phyloP scores from a whole-genome alignment of 768 basidiomycete species.

The Tricholoma flavovirens region DNA sequence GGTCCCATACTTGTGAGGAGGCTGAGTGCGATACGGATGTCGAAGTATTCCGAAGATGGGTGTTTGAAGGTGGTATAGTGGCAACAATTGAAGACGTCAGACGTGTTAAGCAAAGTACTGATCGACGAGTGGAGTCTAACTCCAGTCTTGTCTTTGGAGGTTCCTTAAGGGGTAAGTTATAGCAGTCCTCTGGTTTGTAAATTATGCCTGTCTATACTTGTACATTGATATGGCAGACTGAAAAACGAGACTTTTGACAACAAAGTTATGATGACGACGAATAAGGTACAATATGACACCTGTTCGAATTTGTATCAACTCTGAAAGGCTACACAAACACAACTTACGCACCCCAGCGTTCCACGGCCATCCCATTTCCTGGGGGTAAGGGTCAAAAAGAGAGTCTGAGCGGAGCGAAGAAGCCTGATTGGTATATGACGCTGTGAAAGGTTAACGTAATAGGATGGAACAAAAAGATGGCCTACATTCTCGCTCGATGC shows the following conservation, averaged over 20 bases:
- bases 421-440: constrained; percentile 53
- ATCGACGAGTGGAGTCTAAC: constrained; percentile 22
- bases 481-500: constrained; percentile 73
- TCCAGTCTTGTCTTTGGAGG: constrained; percentile 31
- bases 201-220: neutral
- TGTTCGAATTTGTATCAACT: constrained; percentile 18
- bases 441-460: constrained; percentile 29
- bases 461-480: neutral
- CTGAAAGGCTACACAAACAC: neutral
- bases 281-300: constrained; percentile 61
- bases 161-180: constrained; percentile 18
- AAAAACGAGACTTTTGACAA: neutral
- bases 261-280: constrained; percentile 16
- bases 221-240: neutral
- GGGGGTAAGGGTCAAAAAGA: constrained; percentile 58
- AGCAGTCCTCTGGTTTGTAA: constrained; percentile 2
- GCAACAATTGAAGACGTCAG: constrained; percentile 32
- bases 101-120: constrained; percentile 19
- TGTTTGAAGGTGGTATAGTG: constrained; percentile 38
- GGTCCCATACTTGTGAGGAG: constrained; percentile 36
- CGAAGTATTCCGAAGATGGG: constrained; percentile 50
- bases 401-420: constrained; percentile 39
- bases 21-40: constrained; percentile 34
- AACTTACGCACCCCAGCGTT: constrained; percentile 60
- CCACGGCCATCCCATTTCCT: constrained; percentile 85